A percentile compares a stretch with the other conserved stretches of the same genome.
Conservation (phyloP, 2,329 filamentous ascomycete genomes). For the Cercospora berteroae region DNA sequence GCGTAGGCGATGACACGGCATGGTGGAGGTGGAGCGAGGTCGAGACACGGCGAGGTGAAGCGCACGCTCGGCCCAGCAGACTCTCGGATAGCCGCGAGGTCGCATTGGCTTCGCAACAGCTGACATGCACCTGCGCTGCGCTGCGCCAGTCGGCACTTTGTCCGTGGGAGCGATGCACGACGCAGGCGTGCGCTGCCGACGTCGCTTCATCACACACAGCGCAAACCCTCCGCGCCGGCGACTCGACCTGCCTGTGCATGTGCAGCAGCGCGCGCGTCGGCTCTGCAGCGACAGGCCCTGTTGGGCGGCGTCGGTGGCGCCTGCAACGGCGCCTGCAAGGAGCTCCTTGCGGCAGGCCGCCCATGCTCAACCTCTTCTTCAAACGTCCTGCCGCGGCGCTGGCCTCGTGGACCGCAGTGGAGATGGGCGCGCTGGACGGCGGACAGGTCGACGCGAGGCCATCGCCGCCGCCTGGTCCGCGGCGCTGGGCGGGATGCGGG, state of each 20-base stretch:
- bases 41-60: constrained; percentile 2
- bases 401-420: background rate
- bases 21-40: constrained; percentile 4
- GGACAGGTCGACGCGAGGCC: background rate
- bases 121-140: constrained; percentile 7
- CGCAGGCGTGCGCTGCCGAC: constrained; percentile 7
- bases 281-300: background rate
- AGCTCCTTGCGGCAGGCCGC: constrained; percentile 25
- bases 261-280: background rate
- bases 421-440: background rate
- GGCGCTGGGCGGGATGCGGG: background rate
- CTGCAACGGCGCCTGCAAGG: constrained; percentile 33
- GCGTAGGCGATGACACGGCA: constrained; percentile 18
- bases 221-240: background rate
- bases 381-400: constrained; percentile 16
- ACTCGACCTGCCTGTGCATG: background rate
- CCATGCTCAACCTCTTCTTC: constrained; percentile 23
- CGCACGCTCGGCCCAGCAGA: background rate
- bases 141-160: constrained; percentile 14
- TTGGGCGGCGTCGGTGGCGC: constrained; percentile 27
- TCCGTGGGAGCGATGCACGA: constrained; percentile 11
- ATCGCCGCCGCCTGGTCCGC: background rate
- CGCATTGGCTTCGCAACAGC: constrained; percentile 10
- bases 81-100: background rate
- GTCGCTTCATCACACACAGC: background rate